Conservation (phyloP, 768 basidiomycete species). For the Rhizopogon sp. region DNA sequence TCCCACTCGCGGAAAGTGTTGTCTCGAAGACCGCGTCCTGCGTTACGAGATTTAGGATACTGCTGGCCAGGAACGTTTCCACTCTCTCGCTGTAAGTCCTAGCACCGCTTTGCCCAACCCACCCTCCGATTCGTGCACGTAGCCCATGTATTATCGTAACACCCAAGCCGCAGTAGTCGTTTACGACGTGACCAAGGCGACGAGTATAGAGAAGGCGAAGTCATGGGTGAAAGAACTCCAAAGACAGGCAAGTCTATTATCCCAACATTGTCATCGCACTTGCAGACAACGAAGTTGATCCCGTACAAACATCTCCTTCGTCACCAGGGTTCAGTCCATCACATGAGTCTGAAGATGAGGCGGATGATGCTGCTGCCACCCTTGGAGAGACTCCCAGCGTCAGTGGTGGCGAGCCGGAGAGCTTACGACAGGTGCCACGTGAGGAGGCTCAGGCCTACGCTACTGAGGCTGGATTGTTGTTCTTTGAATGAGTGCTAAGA, state of each 20-base stretch:
- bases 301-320: constrained; percentile 64
- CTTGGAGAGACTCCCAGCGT: constrained; percentile 64
- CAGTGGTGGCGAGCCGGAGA: constrained; percentile 55
- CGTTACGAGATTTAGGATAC: constrained; percentile 99
- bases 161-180: constrained; percentile 98
- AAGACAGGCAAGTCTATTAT: constrained; percentile 95
- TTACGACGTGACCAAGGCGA: constrained; percentile 95
- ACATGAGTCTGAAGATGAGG: constrained; percentile 80
- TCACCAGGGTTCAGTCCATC: constrained; percentile 42
- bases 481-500: constrained; percentile 99
- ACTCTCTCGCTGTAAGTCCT: constrained; percentile 82
- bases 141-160: constrained; percentile 99
- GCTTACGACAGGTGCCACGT: constrained; percentile 80
- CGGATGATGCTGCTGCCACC: constrained; percentile 88
- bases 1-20: constrained; percentile 50
- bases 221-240: constrained; percentile 99
- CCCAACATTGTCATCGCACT: constrained; percentile 99
- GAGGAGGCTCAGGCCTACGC: constrained; percentile 98
- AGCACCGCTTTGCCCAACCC: constrained; percentile 2
- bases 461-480: constrained; percentile 87
- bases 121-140: constrained; percentile 1
- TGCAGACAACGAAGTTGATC: constrained; percentile 95
- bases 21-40: constrained; percentile 88
- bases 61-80: constrained; percentile 94
- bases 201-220: constrained; percentile 96